Percentiles rank a stretch among this genome's conserved stretches.
phyloP scores from a whole-genome alignment of 306 rosid genomes.

The Neltuma alba region DNA sequence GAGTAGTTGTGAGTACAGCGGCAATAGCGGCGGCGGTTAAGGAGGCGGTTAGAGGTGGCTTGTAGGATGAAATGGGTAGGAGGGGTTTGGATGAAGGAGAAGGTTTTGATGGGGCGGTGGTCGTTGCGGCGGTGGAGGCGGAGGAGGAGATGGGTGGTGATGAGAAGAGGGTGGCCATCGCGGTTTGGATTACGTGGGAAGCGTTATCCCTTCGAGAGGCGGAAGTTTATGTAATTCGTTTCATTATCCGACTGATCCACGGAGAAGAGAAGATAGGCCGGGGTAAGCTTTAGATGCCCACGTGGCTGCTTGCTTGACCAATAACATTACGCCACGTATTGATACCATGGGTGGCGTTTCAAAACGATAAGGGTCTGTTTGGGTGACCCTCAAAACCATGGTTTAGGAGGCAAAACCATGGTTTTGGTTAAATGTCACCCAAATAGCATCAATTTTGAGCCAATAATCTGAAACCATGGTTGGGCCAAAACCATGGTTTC shows the following conservation, averaged over 20 bases:
- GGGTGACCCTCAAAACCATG: too few relatives aligned
- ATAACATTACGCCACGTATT: not conserved
- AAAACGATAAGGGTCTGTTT: too few relatives aligned
- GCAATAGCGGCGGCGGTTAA: conserved; percentile 60
- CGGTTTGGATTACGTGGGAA: conserved; percentile 8
- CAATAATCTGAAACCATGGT: too few relatives aligned
- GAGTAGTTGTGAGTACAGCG: conserved; percentile 49
- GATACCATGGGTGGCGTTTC: not conserved
- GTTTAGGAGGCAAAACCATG: too few relatives aligned
- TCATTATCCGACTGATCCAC: not conserved
- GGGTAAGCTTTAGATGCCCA: not conserved
- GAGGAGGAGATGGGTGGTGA: conserved; percentile 55
- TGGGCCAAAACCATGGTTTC: too few relatives aligned
- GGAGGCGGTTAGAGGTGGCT: conserved; percentile 42
- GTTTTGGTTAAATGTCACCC: too few relatives aligned
- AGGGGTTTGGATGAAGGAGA: conserved; percentile 34
- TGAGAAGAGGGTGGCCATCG: conserved; percentile 65
- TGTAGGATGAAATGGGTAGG: conserved; percentile 40
- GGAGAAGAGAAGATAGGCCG: not conserved
- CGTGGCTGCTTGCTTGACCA: not conserved
- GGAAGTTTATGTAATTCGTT: not conserved
- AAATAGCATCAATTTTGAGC: too few relatives aligned
- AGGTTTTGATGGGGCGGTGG: conserved; percentile 45
- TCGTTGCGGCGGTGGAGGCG: conserved; percentile 25
- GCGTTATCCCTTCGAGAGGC: not conserved